These are phyloP conservation scores for Debaryomyces sp. DNA, from an alignment of 1,139 yeast species.

Conservation along the genomic window DNA sequence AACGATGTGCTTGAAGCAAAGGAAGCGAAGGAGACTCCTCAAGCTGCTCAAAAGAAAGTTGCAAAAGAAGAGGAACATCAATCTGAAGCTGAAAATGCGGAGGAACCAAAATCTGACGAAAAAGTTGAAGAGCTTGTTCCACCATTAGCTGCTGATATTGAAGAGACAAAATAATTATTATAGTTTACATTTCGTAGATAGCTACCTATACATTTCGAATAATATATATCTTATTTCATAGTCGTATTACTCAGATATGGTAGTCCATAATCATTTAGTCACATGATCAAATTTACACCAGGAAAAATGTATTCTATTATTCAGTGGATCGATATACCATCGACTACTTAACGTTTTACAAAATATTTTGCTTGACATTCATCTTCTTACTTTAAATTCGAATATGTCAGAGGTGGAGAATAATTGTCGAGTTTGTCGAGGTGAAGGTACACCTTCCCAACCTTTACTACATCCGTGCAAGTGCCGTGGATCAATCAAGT, in stretches of 20 bases:
- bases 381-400: neutral
- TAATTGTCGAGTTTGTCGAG: constrained; percentile 90
- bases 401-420: constrained; percentile 16
- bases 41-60: constrained; percentile 13
- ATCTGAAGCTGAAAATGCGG: constrained; percentile 11
- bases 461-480: constrained; percentile 92
- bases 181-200: neutral
- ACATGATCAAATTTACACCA: neutral
- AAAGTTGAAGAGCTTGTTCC: constrained; percentile 24
- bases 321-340: neutral
- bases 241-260: neutral
- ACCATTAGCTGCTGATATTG: constrained; percentile 27
- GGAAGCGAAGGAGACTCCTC: constrained; percentile 28
- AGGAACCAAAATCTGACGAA: constrained; percentile 6
- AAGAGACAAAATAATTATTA: constrained; percentile 9
- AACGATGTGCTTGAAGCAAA: constrained; percentile 19
- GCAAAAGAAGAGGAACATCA: constrained; percentile 17
- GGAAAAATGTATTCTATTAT: neutral
- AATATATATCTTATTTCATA: neutral
- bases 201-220: neutral
- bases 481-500: constrained; percentile 91
- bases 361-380: neutral
- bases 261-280: neutral
- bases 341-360: neutral
- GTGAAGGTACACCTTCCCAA: constrained; percentile 77